Evolutionary conservation across 805 yeast species (phyloP).

Genomic region (Spathaspora girioi): DNA sequence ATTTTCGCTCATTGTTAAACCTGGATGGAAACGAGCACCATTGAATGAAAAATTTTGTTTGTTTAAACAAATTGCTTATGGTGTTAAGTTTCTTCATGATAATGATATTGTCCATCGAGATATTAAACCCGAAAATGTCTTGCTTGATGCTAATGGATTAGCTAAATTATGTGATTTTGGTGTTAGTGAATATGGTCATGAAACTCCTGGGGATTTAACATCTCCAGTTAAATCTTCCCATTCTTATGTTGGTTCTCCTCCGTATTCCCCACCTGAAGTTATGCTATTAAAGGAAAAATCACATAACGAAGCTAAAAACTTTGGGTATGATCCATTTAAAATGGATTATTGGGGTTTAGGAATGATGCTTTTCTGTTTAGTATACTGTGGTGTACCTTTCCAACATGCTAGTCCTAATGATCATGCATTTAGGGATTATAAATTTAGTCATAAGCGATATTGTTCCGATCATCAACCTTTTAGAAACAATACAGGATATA

Average conservation of each 20-base stretch:
- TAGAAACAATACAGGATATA: conserved; percentile 39
- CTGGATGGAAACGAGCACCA: conserved; percentile 57
- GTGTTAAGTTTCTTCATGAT: conserved; percentile 59
- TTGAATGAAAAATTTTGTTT: conserved; percentile 56
- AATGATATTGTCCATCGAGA: conserved; percentile 70
- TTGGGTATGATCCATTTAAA: conserved; percentile 59
- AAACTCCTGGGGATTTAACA: conserved; percentile 44
- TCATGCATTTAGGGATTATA: conserved; percentile 53
- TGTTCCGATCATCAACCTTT: conserved; percentile 44
- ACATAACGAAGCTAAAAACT: conserved; percentile 26
- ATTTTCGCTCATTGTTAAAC: conserved; percentile 48
- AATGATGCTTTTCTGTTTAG: conserved; percentile 57
- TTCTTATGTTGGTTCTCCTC: conserved; percentile 73
- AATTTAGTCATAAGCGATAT: conserved; percentile 42
- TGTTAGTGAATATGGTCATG: conserved; percentile 63
- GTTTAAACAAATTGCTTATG: conserved; percentile 66
- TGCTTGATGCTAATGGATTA: conserved; percentile 56
- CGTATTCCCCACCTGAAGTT: conserved; percentile 78
- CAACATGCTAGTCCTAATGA: conserved; percentile 46
- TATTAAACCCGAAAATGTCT: conserved; percentile 70
- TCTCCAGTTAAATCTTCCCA: conserved; percentile 38
- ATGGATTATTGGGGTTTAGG: conserved; percentile 78
- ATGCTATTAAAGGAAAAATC: conserved; percentile 43
- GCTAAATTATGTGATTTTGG: conserved; percentile 77
- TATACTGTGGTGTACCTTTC: conserved; percentile 61